Evolutionary conservation across 352 stramenopile genomes (phyloP), one percentile per base, ranked within the genome.

Genomic region (Salisapilia sapeloensis): DNA sequence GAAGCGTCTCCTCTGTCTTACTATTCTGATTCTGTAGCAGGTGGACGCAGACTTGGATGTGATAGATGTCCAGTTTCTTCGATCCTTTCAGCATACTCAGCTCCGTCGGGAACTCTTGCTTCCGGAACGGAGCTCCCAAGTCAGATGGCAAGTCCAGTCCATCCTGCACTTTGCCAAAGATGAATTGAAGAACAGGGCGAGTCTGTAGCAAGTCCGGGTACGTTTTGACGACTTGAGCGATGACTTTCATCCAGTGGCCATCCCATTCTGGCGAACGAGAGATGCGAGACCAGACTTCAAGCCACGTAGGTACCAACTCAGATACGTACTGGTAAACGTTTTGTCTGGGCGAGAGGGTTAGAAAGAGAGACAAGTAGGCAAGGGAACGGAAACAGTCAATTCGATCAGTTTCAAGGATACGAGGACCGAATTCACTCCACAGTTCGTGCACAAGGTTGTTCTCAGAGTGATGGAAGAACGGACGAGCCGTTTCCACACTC

Each of bases 161-260:
- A 21, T 78, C 56, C 33, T 74, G 64, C 9, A 80, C 48, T 42
- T 84, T 81, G 13, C 52, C 66, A 28, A 75, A 82, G 9, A 84
- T 6, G 30, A 80, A 84, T 24, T 60, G 42, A 17, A 76, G 35
- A 19, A 65, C 57, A 8, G 53, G 30, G 6, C 47, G 44, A 44
- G 59, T 44, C 8, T 50, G 37, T 2, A 28, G 11, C 7, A 43
- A 51, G 28, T 45, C 30, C 1, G 56, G 53, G 35, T 70, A 63
- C 25, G 42, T 44, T 35, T 81, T 84, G 12, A 44, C 47, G 9
- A 76, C 44, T n/a, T 63, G 65, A 28, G 62, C 65, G 18, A 84
- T 40, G 13, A 84, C 37, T 37, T 76, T 76, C 40, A 84, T 66
- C 69, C 69, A 84, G 23, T 79, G 65, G 6, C 59, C 56, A 27